These are phyloP conservation scores for Rhodotorula kratochvilovae DNA, from an alignment of 768 basidiomycete species.

Conservation along the genomic window DNA sequence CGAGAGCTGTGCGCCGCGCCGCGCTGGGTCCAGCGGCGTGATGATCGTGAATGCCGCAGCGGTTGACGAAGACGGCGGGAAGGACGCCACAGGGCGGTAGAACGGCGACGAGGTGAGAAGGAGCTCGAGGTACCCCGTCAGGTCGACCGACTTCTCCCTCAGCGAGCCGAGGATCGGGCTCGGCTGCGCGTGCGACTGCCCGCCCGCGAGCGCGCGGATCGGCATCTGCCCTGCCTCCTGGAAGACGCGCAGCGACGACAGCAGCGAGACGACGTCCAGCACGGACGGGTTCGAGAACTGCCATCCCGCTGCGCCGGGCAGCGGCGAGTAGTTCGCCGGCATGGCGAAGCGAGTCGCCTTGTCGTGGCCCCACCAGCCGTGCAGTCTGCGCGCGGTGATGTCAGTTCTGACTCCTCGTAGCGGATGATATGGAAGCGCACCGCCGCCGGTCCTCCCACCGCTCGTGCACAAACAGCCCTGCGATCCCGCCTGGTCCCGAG, in stretches of 20 bases:
- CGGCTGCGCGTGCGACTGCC: not conserved
- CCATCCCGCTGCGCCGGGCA: constrained; percentile 86
- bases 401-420: not conserved
- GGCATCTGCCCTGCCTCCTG: constrained; percentile 65
- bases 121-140: constrained; percentile 62
- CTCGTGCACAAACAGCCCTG: constrained; percentile 82
- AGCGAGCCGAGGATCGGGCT: constrained; percentile 53
- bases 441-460: constrained; percentile 35
- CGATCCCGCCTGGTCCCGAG: constrained; percentile 94
- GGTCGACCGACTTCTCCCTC: constrained; percentile 62
- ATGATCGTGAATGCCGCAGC: constrained; percentile 71
- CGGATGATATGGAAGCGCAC: not conserved
- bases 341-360: constrained; percentile 80
- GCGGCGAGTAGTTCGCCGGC: constrained; percentile 75
- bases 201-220: not conserved
- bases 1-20: constrained; percentile 82
- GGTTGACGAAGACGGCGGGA: constrained; percentile 41
- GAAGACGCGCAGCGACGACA: constrained; percentile 78
- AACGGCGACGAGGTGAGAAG: constrained; percentile 59
- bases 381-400: constrained; percentile 56
- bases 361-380: constrained; percentile 99
- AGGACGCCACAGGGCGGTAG: constrained; percentile 54
- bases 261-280: constrained; percentile 68
- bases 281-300: constrained; percentile 93
- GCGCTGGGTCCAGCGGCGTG: constrained; percentile 65